Conservation (phyloP, 306 rosid species). For the Senna siamea region DNA sequence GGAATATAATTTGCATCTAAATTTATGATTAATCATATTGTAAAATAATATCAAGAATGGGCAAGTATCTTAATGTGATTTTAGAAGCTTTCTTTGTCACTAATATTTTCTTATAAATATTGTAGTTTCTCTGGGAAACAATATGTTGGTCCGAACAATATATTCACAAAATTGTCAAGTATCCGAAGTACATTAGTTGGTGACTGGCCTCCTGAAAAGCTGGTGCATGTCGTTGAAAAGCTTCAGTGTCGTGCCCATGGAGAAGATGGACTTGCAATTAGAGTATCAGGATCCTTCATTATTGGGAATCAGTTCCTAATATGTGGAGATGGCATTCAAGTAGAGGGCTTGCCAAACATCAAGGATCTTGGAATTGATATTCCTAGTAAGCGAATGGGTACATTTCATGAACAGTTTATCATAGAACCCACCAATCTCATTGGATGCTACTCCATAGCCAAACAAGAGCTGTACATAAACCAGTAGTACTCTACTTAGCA, state of each 20-base stretch:
- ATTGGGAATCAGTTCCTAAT: constrained; percentile 91
- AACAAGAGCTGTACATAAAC: constrained; percentile 82
- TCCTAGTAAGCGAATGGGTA: constrained; percentile 81
- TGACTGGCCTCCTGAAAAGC: constrained; percentile 91
- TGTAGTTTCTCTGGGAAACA: constrained; percentile 84
- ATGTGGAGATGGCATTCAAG: constrained; percentile 96
- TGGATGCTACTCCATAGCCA: constrained; percentile 75
- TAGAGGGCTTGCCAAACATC: constrained; percentile 83
- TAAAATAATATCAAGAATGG: constrained; percentile 12
- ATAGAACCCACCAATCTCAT: constrained; percentile 75
- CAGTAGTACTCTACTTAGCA: constrained; percentile 45
- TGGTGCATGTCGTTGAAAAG: constrained; percentile 90
- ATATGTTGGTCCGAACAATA: constrained; percentile 60
- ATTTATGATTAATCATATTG: not conserved
- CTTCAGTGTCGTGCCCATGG: constrained; percentile 84
- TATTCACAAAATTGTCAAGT: constrained; percentile 60
- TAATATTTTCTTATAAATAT: constrained; percentile 10
- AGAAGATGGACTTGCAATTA: constrained; percentile 80
- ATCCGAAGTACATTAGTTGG: constrained; percentile 79
- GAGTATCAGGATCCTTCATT: constrained; percentile 89
- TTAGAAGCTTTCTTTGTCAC: constrained; percentile 1
- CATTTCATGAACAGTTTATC: constrained; percentile 83
- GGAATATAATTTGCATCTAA: too few species aligned
- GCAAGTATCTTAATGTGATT: not conserved
- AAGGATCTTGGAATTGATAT: constrained; percentile 86